phyloP scores from a whole-genome alignment of 805 yeast species.

The Lachancea fermentati region DNA sequence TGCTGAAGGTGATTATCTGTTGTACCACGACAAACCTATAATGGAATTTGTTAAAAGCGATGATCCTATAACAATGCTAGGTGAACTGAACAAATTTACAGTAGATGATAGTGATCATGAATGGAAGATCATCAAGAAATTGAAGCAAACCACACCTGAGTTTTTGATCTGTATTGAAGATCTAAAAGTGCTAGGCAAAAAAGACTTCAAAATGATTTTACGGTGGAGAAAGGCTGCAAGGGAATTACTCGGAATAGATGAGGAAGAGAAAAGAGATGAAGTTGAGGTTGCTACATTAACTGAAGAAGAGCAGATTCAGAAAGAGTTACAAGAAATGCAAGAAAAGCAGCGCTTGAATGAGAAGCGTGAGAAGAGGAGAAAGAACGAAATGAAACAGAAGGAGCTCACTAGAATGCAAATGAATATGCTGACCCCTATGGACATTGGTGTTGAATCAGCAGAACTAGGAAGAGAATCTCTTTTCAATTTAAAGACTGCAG shows the following conservation, averaged over 20 bases:
- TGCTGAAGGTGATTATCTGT: constrained; percentile 81
- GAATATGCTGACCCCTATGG: constrained; percentile 91
- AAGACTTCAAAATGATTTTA: constrained; percentile 79
- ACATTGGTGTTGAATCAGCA: constrained; percentile 91
- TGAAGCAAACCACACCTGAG: constrained; percentile 75
- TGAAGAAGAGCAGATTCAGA: constrained; percentile 86
- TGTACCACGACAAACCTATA: constrained; percentile 64
- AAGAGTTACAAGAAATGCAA: constrained; percentile 70
- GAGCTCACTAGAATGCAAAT: constrained; percentile 89
- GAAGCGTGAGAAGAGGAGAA: constrained; percentile 77
- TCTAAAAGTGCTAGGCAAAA: constrained; percentile 87
- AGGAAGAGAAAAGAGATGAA: constrained; percentile 43
- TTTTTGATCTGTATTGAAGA: constrained; percentile 81
- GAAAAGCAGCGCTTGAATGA: constrained; percentile 62
- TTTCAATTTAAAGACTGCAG: constrained; percentile 80
- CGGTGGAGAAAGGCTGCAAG: constrained; percentile 89
- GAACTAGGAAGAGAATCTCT: constrained; percentile 69
- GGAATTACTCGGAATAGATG: constrained; percentile 61
- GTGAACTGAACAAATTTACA: constrained; percentile 60
- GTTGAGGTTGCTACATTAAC: constrained; percentile 66
- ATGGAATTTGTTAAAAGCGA: constrained; percentile 77
- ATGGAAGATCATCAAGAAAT: constrained; percentile 62
- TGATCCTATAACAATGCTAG: constrained; percentile 79
- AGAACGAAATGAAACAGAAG: constrained; percentile 78
- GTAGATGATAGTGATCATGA: constrained; percentile 58